phyloP scores from a whole-genome alignment of 148 eudicot species.

The Rhododendron ferrugineum region DNA sequence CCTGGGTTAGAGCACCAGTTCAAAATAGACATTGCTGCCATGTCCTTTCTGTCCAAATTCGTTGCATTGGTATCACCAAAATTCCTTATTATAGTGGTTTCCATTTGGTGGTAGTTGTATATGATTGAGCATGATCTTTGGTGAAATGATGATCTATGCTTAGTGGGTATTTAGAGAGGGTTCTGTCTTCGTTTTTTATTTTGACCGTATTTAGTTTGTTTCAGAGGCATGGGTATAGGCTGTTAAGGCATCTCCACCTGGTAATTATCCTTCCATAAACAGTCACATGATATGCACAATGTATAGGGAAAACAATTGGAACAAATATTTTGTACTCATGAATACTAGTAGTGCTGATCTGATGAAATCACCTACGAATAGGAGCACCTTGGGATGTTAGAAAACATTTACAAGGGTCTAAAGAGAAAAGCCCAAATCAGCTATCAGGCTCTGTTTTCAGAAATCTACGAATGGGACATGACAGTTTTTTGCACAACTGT shows the following conservation, averaged over 20 bases:
- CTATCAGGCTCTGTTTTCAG: neutral
- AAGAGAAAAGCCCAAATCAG: neutral
- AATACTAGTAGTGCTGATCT: neutral
- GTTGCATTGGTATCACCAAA: slow-evolving; percentile 63
- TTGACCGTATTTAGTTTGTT: neutral
- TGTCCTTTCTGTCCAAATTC: slow-evolving; percentile 62
- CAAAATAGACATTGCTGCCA: slow-evolving; percentile 73
- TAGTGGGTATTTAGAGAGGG: neutral
- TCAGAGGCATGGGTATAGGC: neutral
- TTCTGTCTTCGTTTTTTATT: neutral
- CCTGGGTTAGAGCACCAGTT: slow-evolving; percentile 73
- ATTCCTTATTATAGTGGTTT: slow-evolving; percentile 10
- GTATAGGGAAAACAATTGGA: neutral
- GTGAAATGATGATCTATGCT: neutral
- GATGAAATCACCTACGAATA: neutral
- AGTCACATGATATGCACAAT: neutral
- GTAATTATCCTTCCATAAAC: neutral
- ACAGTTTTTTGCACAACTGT: neutral
- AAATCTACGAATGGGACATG: neutral
- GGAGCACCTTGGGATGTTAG: neutral
- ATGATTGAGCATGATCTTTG: neutral
- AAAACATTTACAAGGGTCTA: neutral
- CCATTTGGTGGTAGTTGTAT: neutral
- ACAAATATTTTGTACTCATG: neutral
- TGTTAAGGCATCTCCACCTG: neutral